phyloP scores from a whole-genome alignment of 2,329 filamentous ascomycete genomes.

The Exophiala mesophila region DNA sequence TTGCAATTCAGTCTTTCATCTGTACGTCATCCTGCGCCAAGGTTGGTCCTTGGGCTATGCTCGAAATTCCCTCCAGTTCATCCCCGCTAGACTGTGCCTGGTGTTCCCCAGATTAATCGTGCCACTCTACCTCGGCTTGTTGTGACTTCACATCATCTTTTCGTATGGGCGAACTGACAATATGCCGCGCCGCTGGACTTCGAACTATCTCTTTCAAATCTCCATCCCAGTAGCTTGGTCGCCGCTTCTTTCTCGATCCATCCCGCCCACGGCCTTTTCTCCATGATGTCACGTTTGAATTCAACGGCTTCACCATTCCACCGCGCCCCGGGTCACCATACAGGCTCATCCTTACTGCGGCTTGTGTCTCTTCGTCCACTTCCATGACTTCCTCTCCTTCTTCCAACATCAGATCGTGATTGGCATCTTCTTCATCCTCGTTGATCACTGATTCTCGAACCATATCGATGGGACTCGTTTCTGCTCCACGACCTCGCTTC shows the following conservation, averaged over 20 bases:
- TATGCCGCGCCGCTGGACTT: constrained; percentile 23
- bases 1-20: constrained; percentile 7
- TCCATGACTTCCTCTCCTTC: constrained; percentile 22
- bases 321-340: constrained; percentile 17
- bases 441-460: constrained; percentile 10
- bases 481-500: constrained; percentile 15
- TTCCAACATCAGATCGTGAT: constrained; percentile 14
- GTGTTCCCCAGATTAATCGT: constrained; percentile 2
- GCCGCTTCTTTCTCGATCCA: constrained; percentile 21
- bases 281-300: constrained; percentile 23
- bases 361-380: constrained; percentile 24
- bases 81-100: constrained; percentile 8
- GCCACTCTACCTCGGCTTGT: constrained; percentile 17
- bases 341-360: constrained; percentile 22
- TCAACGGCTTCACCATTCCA: constrained; percentile 21
- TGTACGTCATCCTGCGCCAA: constrained; percentile 3
- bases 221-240: constrained; percentile 27
- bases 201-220: constrained; percentile 25
- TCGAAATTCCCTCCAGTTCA: constrained; percentile 8
- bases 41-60: constrained; percentile 7
- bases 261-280: constrained; percentile 16
- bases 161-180: constrained; percentile 19
- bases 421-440: constrained; percentile 4
- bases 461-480: constrained; percentile 6
- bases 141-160: constrained; percentile 19